Evolutionary conservation across 306 rosid species (phyloP), one percentile per base, ranked within the genome.

Genomic region (Gillenia trifoliata): DNA sequence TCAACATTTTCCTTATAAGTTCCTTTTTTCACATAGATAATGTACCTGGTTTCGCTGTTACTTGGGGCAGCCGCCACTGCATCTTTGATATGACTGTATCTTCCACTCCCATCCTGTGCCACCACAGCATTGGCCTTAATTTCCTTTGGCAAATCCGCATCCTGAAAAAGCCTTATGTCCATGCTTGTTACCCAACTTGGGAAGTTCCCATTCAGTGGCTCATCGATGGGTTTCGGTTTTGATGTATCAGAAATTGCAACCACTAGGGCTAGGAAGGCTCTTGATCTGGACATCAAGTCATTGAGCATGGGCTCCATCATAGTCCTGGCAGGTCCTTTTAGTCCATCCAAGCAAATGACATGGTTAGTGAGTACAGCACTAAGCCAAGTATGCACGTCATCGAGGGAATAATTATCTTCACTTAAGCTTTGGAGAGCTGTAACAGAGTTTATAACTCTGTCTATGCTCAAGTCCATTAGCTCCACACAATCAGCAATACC

Each of bases 101-200:
- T 82, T 26, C 93, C 97, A 62, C 90, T 89, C 19, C 93, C 97
- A 49, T 92, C 93, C 65, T 86, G 61, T 9, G 96, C 90, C 80
- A 88, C 96, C 79, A 86, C 88, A 64, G 79, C 86, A 55, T 89
- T 40, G 19, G 92, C 87, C 41, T 84, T 70, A 5, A 89, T 66
- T 6, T 79, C 84, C 45, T 49, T 72, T 3, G 52, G 74, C 11
- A 16, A 3, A 54, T n/a, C n/a, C 7, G 2, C 20, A 40, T 81
- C 74, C 57, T 72, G 67, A 76, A 89, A 57, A 4, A 89, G 86
- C 49, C 61, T 83, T 29, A 87, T 25, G 60, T 92, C 97, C 17
- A 79, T 75, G 0, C 74, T 73, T 11, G 62, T 70, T 8, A 89
- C 79, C 96, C 90, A 90, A 0, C 74, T 70, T 0, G 89, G 96